Conservation (phyloP, 371 early-diverging fungal species). For the Circinella umbellata region DNA sequence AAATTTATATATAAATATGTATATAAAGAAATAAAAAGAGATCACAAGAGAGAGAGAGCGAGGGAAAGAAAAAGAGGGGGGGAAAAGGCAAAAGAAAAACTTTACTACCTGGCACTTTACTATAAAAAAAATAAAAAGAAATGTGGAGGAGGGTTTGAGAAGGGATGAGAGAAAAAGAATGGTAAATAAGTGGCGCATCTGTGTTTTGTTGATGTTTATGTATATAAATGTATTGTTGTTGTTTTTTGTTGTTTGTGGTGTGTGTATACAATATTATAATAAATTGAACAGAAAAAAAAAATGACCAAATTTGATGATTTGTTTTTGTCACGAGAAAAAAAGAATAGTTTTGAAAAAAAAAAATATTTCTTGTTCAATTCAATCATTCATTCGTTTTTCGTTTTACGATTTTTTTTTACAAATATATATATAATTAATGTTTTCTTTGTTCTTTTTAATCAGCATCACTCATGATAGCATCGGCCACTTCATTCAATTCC, state of each 20-base stretch:
- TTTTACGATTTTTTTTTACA: conserved; percentile 11
- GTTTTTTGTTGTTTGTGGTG: background rate
- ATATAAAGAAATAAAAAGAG: too few relatives aligned
- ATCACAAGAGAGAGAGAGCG: background rate
- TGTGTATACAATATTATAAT: background rate
- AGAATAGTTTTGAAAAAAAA: background rate
- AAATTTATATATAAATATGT: background rate
- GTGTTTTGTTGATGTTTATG: background rate
- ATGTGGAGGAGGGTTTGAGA: background rate
- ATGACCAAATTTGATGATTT: conserved; percentile 17
- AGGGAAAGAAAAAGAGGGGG: conserved; percentile 4
- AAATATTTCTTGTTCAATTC: background rate
- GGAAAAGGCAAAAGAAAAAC: background rate
- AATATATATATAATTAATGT: background rate
- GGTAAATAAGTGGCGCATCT: background rate
- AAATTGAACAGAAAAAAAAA: background rate
- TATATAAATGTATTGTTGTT: background rate
- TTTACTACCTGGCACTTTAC: too few relatives aligned
- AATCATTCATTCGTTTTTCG: background rate
- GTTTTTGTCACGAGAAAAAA: conserved; percentile 13
- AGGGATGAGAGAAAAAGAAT: background rate
- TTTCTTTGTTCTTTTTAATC: conserved; percentile 21
- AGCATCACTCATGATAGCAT: conserved; percentile 50
- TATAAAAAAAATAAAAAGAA: background rate
- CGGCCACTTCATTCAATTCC: conserved; percentile 45